These are phyloP conservation scores for Hemileccinum rubropunctum DNA, from an alignment of 768 basidiomycete genomes.

Conservation along the genomic window DNA sequence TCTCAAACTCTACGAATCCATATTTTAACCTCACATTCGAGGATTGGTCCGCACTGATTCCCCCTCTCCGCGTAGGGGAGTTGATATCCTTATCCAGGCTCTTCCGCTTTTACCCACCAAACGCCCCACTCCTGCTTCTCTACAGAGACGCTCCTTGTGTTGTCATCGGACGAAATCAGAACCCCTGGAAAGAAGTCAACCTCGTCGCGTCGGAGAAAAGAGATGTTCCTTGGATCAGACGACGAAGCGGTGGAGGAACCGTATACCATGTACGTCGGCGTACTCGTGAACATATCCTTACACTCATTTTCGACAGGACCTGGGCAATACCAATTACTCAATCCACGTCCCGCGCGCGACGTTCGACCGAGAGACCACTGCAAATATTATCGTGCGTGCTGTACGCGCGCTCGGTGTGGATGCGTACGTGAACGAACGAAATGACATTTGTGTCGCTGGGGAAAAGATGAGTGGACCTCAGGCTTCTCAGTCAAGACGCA, in stretches of 20 bases:
- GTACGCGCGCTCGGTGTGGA: conserved; percentile 72
- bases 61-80: conserved; percentile 26
- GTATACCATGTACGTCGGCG: conserved; percentile 82
- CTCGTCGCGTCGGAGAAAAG: conserved; percentile 50
- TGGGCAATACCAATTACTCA: conserved; percentile 97
- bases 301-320: conserved; percentile 54
- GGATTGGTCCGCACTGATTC: conserved; percentile 63
- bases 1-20: conserved; percentile 77
- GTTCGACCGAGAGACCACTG: conserved; percentile 79
- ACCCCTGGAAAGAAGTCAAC: conserved; percentile 98
- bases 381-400: conserved; percentile 73
- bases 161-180: conserved; percentile 94
- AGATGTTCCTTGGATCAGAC: conserved; percentile 73
- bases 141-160: conserved; percentile 90
- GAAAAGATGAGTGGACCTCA: conserved; percentile 77
- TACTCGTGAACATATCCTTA: not conserved
- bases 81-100: conserved; percentile 45
- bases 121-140: conserved; percentile 74
- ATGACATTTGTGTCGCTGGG: conserved; percentile 82
- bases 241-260: conserved; percentile 91
- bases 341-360: conserved; percentile 80
- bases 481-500: not conserved
- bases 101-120: conserved; percentile 71
- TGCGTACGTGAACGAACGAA: conserved; percentile 82
- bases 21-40: conserved; percentile 90